These are phyloP conservation scores for Verticillium longisporum DNA, from an alignment of 2,329 filamentous ascomycete genomes.

Conservation along the genomic window DNA sequence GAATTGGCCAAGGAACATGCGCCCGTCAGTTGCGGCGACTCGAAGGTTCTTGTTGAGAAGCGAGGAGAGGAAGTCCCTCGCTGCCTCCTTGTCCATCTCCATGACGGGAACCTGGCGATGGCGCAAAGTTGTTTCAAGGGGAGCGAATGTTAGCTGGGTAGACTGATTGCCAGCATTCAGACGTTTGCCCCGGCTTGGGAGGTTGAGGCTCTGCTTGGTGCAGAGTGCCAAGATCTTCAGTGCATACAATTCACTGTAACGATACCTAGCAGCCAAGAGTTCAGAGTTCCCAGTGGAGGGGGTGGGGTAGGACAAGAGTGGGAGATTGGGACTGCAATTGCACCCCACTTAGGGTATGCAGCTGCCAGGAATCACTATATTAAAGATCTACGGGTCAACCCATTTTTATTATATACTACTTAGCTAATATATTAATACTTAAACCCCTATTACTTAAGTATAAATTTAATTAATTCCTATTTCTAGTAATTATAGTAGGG, in stretches of 20 bases:
- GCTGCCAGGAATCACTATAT: too few relatives aligned
- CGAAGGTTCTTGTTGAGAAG: slow-evolving; percentile 75
- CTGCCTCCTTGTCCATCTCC: slow-evolving; percentile 43
- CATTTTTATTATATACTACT: too few relatives aligned
- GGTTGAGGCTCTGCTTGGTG: neutral
- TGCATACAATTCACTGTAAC: neutral
- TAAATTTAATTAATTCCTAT: too few relatives aligned
- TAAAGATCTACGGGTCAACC: too few relatives aligned
- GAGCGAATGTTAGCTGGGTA: neutral
- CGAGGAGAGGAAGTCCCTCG: slow-evolving; percentile 50
- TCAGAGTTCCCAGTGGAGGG: neutral
- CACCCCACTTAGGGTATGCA: too few relatives aligned
- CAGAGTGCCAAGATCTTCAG: neutral
- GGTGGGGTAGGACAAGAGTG: neutral
- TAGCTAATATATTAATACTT: too few relatives aligned
- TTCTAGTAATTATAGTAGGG: too few relatives aligned
- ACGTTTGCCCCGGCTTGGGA: neutral
- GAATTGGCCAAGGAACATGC: slow-evolving; percentile 84
- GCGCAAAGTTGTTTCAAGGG: slow-evolving; percentile 1
- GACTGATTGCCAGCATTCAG: neutral
- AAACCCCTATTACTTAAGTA: too few relatives aligned
- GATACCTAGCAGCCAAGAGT: neutral
- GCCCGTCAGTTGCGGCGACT: slow-evolving; percentile 71
- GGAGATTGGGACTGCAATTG: slow-evolving; percentile 3
- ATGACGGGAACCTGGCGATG: neutral